Conservation (phyloP, 2,329 filamentous ascomycete genomes). For the Fusarium nematophilum region DNA sequence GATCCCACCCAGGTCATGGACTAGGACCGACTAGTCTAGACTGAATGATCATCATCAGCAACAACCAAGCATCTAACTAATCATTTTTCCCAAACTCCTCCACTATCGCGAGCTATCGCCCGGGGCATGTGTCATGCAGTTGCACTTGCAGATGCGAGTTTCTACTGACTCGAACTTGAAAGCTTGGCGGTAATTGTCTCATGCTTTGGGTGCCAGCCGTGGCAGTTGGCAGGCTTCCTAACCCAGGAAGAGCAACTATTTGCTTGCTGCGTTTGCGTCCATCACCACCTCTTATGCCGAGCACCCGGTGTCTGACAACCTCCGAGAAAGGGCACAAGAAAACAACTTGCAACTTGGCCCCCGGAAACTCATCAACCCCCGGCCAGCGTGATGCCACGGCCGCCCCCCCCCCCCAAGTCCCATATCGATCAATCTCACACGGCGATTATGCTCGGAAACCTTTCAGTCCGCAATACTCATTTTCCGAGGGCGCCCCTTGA, state of each 20-base stretch:
- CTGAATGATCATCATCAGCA: constrained; percentile 30
- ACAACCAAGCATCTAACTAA: constrained; percentile 5
- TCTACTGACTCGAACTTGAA: constrained; percentile 28
- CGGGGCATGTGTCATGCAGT: constrained; percentile 27
- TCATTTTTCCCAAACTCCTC: not conserved
- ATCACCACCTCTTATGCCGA: constrained; percentile 9
- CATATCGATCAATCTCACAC: not conserved
- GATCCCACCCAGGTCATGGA: constrained; percentile 19
- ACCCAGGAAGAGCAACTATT: constrained; percentile 4
- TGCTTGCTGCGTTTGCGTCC: constrained; percentile 19
- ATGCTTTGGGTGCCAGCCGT: not conserved
- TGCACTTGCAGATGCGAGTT: constrained; percentile 8
- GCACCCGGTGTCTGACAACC: constrained; percentile 9
- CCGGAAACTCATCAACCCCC: constrained; percentile 10
- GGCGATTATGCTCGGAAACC: not conserved
- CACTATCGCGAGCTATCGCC: constrained; percentile 27
- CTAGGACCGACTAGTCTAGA: constrained; percentile 27
- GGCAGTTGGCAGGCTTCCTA: not conserved
- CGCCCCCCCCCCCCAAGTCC: not conserved
- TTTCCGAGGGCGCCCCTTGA: not conserved
- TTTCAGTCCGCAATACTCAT: not conserved
- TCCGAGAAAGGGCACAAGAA: not conserved
- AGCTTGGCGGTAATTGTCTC: constrained; percentile 22
- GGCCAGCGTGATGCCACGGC: not conserved
- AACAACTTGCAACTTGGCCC: no score